Conservation (phyloP, 352 stramenopile species). For the Pythium myriotylum region DNA sequence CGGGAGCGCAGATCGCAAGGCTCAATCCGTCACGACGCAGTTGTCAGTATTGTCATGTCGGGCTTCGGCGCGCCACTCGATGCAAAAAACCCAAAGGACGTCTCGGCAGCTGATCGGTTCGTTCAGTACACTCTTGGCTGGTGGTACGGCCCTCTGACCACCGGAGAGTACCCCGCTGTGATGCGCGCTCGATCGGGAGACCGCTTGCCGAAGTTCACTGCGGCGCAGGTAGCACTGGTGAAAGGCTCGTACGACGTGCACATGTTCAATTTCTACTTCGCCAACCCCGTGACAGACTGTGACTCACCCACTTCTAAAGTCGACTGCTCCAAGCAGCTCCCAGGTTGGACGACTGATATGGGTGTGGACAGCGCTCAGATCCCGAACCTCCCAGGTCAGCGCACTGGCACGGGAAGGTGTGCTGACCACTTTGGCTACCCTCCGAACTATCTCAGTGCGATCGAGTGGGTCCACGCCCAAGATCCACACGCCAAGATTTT, state of each 20-base stretch:
- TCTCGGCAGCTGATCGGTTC: background rate
- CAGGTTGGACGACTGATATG: constrained; percentile 48
- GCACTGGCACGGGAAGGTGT: background rate
- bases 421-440: background rate
- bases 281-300: background rate
- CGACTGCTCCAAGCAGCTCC: constrained; percentile 87
- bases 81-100: background rate
- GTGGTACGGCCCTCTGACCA: background rate
- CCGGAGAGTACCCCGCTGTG: background rate
- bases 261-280: background rate
- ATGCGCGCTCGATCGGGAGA: background rate
- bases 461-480: background rate
- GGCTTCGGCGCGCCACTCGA: background rate
- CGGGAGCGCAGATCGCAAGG: constrained; percentile 31
- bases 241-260: constrained; percentile 1
- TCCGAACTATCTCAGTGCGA: background rate
- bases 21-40: constrained; percentile 46
- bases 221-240: background rate
- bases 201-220: background rate
- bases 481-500: constrained; percentile 41
- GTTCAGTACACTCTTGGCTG: background rate
- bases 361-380: constrained; percentile 52
- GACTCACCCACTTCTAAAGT: background rate
- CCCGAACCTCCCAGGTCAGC: constrained; percentile 44
- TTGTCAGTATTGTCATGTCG: constrained; percentile 7